Base-by-base conservation (phyloP, 495 filamentous ascomycete genomes). In the Jackrogersella multiformis region DNA sequence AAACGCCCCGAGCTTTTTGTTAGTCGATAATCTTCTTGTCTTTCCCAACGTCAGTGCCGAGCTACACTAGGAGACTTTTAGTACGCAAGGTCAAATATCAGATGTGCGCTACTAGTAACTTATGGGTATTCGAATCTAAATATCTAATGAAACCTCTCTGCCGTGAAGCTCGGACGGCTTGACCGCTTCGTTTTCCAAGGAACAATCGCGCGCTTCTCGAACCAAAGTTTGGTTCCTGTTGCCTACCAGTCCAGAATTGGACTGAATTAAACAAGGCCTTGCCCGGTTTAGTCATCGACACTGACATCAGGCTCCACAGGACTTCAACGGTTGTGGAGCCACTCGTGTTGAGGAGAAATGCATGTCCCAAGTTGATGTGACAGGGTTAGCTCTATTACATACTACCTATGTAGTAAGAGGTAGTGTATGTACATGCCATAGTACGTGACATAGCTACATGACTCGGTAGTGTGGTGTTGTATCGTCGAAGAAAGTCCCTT, bases 271-370 rank as follows among this genome's bases (percentile, higher is more conserved):
- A 49, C 23, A 49, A 49, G 48, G 46, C 59, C 35, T 56, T 36
- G 53, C 63, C 68, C 57, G 20, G 30, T 66, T 66, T 63, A 38
- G 48, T 67, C 46, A 39, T 67, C 46, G 58, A 63, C 16, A 71
- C 53, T 64, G 56, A 70, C 45, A 58, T 70, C 67, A 65, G 67
- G 67, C 13, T 66, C 67, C 67, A 70, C 67, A 61, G 4, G 13
- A 26, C 20, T 63, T 62, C 54, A 52, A 61, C 57, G 52, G 56
- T 35, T 60, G 63, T 63, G 62, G 64, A 61, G 68, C 32, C 45
- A 58, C 51, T 67, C 63, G 68, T 68, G 64, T 68, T 63, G 36
- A 49, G 45, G 24, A 46, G 42, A 46, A n/a, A 65, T 65, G 45
- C 45, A 52, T 35, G 41, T 12, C 23, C 54, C 52, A 64, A 64